A percentile compares a stretch with the other conserved stretches of the same genome.
phyloP scores from a whole-genome alignment of 129 eudicot species.

The Escallonia rubra region DNA sequence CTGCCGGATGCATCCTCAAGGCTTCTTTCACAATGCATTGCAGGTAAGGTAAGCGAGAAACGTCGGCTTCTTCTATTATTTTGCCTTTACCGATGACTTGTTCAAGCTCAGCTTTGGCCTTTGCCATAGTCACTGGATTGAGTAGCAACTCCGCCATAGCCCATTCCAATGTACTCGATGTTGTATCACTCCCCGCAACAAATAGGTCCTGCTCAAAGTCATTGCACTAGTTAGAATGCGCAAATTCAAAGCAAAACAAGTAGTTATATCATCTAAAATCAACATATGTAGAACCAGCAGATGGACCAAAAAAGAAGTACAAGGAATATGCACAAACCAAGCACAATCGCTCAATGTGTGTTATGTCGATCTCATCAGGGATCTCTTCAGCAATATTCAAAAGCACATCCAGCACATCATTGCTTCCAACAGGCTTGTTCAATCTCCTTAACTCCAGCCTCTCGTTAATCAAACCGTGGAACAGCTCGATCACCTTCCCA shows the following conservation, averaged over 20 bases:
- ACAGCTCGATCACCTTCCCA: conserved; percentile 7
- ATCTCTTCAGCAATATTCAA: conserved; percentile 2
- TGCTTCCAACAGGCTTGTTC: not conserved
- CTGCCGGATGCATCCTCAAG: not conserved
- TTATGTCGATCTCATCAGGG: conserved; percentile 9
- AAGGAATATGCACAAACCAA: conserved; percentile 11
- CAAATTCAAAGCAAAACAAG: not conserved
- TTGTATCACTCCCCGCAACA: not conserved
- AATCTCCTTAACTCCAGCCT: conserved; percentile 16
- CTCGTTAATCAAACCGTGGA: conserved; percentile 8
- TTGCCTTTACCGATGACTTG: not conserved
- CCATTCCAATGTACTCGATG: not conserved
- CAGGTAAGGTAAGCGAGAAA: not conserved
- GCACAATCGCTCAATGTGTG: conserved; percentile 6
- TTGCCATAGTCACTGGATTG: not conserved
- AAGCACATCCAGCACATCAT: conserved; percentile 14
- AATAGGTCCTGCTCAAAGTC: not conserved
- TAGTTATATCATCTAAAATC: not conserved
- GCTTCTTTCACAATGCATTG: not conserved
- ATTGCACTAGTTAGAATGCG: too few species aligned
- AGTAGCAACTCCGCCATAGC: not conserved
- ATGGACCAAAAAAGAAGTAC: not conserved
- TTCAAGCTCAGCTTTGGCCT: not conserved
- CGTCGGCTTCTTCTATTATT: not conserved
- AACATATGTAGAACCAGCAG: not conserved